Conservation (phyloP, 2,329 filamentous ascomycete genomes). For the Domatiomyces catenatus region DNA sequence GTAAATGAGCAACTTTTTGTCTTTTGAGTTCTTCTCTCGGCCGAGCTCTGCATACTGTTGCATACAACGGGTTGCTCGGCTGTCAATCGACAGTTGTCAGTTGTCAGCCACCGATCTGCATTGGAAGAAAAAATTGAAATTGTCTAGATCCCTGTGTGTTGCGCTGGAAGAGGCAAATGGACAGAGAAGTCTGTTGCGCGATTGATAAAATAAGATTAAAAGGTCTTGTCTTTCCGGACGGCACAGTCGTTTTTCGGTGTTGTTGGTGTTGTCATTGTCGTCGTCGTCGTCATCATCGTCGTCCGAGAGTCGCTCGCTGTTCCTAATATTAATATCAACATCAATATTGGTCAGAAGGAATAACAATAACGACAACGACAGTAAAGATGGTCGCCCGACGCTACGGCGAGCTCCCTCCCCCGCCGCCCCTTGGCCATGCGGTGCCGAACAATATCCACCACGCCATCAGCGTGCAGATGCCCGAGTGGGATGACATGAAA, state of each 20-base stretch:
- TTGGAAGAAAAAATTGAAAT: neutral
- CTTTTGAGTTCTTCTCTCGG: neutral
- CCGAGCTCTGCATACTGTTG: neutral
- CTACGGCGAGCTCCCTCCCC: neutral
- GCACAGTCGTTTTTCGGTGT: too few species aligned
- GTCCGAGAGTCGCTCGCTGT: too few species aligned
- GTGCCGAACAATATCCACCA: slow-evolving; percentile 9
- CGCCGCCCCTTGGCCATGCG: slow-evolving; percentile 7
- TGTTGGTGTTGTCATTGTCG: too few species aligned
- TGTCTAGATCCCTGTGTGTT: neutral
- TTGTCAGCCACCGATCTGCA: neutral
- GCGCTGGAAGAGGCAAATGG: neutral
- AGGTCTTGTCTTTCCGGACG: too few species aligned
- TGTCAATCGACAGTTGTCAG: too few species aligned
- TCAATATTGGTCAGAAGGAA: too few species aligned
- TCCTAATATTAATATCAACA: too few species aligned
- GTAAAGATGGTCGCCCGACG: neutral
- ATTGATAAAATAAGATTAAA: neutral
- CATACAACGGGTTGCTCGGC: too few species aligned
- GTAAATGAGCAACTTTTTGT: too few species aligned
- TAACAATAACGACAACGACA: too few species aligned
- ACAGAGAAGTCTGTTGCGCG: neutral
- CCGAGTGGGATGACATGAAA: slow-evolving; percentile 7
- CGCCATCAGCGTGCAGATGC: slow-evolving; percentile 9
- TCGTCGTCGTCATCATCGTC: too few species aligned